Evolutionary conservation across 768 basidiomycete genomes (phyloP), one percentile per base, ranked within the genome.

Genomic region (Rhizopogon rudus): DNA sequence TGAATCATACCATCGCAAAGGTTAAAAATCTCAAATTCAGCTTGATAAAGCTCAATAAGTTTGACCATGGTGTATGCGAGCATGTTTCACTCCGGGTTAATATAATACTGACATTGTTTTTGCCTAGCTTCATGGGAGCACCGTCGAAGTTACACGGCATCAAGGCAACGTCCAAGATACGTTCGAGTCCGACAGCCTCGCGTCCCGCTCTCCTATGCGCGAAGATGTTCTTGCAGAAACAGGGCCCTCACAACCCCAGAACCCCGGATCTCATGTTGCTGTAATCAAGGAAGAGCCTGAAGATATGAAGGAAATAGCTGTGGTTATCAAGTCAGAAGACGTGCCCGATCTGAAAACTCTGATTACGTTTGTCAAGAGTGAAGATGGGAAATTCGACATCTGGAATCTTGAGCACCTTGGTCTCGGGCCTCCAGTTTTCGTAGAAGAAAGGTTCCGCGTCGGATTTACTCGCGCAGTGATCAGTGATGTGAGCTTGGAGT

Each of bases 401-500:
- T 59, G 53, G 53, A 45, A 51, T 39, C 39, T 59, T n/a, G 37
- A 54, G 14, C 29, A 51, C 4, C 51, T 60, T 44, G 33, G 45
- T 46, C 53, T 60, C 29, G 53, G 59, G 25, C 59, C 58, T 40
- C 17, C 28, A 17, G 29, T 60, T 29, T 14, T 22, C n/a, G 53
- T 60, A 6, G 48, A 59, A 17, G 53, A 57, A 6, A 53, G 49
- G 16, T 54, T 37, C 9, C 10, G n/a, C 31, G 12, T 55, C 2
- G 60, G 61, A 22, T 64, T 61, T 48, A 48, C 42, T 10, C 48
- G 63, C 5, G 55, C 52, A 16, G 63, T 61, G 22, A 65, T 65
- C 25, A 35, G 53, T 6, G 52, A 61, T 42, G 58, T 63, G 39
- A 7, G 58, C 35, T 35, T 28, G 33, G 12, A 7, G 8, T 25